Evolutionary conservation across 2,329 filamentous ascomycete species (phyloP).

Genomic region (Dactylellina sp.): DNA sequence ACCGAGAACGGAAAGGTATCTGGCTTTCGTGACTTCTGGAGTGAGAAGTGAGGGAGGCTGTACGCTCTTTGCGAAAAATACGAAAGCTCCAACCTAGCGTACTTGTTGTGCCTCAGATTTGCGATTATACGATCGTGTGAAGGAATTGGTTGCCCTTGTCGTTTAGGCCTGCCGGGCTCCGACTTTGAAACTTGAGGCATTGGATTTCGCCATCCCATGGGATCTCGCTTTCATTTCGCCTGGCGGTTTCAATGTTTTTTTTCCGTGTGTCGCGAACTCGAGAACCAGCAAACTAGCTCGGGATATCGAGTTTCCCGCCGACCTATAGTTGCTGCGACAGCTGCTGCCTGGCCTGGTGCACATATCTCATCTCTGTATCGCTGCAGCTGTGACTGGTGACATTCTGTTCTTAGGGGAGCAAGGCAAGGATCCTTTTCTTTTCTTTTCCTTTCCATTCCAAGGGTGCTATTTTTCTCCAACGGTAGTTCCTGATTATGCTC

Average conservation of each 20-base stretch:
- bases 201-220: constrained; percentile 26
- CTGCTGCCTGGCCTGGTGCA: constrained; percentile 31
- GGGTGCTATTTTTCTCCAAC: constrained; percentile 24
- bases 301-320: constrained; percentile 16
- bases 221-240: constrained; percentile 11
- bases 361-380: neutral
- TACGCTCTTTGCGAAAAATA: neutral
- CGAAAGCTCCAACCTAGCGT: neutral
- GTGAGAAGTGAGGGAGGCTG: neutral
- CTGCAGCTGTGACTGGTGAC: constrained; percentile 24
- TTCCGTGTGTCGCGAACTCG: constrained; percentile 44
- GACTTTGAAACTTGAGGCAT: constrained; percentile 23
- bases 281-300: neutral
- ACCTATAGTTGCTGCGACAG: constrained; percentile 16
- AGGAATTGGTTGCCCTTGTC: neutral
- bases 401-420: neutral
- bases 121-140: constrained; percentile 3
- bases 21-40: too few species aligned
- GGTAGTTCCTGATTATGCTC: constrained; percentile 50
- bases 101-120: neutral
- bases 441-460: constrained; percentile 10
- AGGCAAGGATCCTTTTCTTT: constrained; percentile 17
- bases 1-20: neutral
- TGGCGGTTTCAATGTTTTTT: constrained; percentile 1
- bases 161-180: too few species aligned